Base-by-base conservation (phyloP, 2,329 filamentous ascomycete genomes). In the Aspergillus sp. region DNA sequence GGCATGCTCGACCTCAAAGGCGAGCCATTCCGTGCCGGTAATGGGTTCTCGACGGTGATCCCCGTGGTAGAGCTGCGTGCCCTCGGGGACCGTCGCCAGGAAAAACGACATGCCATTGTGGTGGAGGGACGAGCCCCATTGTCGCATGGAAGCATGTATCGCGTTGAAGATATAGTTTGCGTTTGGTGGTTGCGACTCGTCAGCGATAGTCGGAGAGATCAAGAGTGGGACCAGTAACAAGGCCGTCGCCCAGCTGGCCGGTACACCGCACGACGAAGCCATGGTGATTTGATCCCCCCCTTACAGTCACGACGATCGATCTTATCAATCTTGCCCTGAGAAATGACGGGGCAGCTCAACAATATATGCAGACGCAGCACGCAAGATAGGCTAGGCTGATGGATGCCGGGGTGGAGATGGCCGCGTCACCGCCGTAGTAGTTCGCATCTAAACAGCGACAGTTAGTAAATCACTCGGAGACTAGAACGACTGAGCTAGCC, bases 61-160 rank as follows among this genome's bases (percentile, higher is more conserved):
- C 11, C 88, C 88, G 63, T 91, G 88, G 61, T 90, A 89, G 9
- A 90, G 68, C 33, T 85, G 72, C 0, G 83, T 86, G 3, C 83
- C 86, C 16, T 75, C 73, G 0, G 87, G 86, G 0, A 91, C 78
- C 0, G 78, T 80, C 1, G 81, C 86, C 0, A 86, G 76, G 60
- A 90, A 88, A 59, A 88, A 79, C 1, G 84, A 83, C 78, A 91
- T 85, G 50, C 88, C 88, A 65, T 91, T 91, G 68, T 91, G 88
- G 53, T 88, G 80, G 2, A 89, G 65, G 0, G 86, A 85, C 0
- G 85, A 88, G 1, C 86, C 87, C 82, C 85, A 91, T 74, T 90
- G 86, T 33, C 88, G 79, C 75, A 88, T 84, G 1, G 86, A 86
- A 9, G 84, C 84, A 58, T 90, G 84, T 16, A 90, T 75, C 14